These are phyloP conservation scores for Podospora pseudopauciseta DNA, from an alignment of 495 filamentous ascomycete species.

Conservation along the genomic window DNA sequence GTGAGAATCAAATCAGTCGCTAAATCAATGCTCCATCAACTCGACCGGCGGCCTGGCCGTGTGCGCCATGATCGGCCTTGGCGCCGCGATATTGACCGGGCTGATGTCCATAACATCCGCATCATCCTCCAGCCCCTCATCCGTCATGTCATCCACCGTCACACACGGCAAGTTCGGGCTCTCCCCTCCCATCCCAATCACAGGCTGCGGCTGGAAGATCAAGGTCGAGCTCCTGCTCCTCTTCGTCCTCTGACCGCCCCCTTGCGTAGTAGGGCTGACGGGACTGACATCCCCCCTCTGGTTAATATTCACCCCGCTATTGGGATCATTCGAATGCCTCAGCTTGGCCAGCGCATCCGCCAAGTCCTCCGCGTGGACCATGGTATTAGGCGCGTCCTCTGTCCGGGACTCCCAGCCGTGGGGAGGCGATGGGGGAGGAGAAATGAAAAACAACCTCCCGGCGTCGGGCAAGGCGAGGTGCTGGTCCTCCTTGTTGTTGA, in stretches of 20 bases:
- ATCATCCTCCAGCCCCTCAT: slow-evolving; percentile 31
- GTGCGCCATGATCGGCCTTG: slow-evolving; percentile 62
- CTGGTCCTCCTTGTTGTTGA: slow-evolving; percentile 43
- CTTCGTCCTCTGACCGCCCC: slow-evolving; percentile 24
- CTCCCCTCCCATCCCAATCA: slow-evolving; percentile 49
- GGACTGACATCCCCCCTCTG: slow-evolving; percentile 5
- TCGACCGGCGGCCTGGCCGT: slow-evolving; percentile 87
- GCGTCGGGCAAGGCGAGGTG: slow-evolving; percentile 79
- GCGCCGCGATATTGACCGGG: slow-evolving; percentile 42
- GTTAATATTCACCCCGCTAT: neutral
- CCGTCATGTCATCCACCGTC: slow-evolving; percentile 83
- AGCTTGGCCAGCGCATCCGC: slow-evolving; percentile 73
- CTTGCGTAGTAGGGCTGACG: slow-evolving; percentile 31
- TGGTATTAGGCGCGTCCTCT: slow-evolving; percentile 90
- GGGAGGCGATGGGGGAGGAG: slow-evolving; percentile 84
- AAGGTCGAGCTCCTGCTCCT: slow-evolving; percentile 42
- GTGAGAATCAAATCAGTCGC: neutral
- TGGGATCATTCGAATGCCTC: slow-evolving; percentile 36
- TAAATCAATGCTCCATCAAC: slow-evolving; percentile 60
- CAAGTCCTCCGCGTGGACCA: slow-evolving; percentile 87
- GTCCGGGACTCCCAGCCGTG: slow-evolving; percentile 88
- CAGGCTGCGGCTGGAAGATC: slow-evolving; percentile 47
- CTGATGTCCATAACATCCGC: slow-evolving; percentile 38
- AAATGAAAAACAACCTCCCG: slow-evolving; percentile 95
- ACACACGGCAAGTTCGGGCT: slow-evolving; percentile 82